Evolutionary conservation across 805 yeast species (phyloP).

Genomic region (Maudiozyma saulgeensis): DNA sequence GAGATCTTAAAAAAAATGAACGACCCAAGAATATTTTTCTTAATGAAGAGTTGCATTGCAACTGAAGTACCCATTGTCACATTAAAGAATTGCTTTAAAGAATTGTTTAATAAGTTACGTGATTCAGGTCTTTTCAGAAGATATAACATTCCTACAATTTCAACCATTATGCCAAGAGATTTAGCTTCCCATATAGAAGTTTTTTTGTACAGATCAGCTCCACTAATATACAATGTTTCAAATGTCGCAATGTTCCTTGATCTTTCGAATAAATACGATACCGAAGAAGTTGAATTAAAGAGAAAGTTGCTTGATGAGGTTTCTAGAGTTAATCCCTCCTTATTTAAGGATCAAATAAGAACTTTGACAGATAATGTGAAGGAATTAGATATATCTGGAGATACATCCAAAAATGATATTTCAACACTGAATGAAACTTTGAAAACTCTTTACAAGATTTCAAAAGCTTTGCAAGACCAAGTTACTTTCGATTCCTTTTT

Average conservation of each 20-base stretch:
- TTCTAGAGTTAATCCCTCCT: slow-evolving; percentile 51
- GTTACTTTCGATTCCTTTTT: slow-evolving; percentile 37
- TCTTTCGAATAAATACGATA: slow-evolving; percentile 19
- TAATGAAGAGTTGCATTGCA: slow-evolving; percentile 45
- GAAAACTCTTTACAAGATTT: slow-evolving; percentile 52
- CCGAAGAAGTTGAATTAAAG: slow-evolving; percentile 27
- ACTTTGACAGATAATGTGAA: slow-evolving; percentile 36
- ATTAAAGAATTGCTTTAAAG: slow-evolving; percentile 52
- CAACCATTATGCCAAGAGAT: slow-evolving; percentile 36
- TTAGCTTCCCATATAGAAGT: slow-evolving; percentile 46
- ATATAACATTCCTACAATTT: slow-evolving; percentile 25
- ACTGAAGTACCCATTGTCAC: slow-evolving; percentile 52
- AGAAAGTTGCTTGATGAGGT: slow-evolving; percentile 50
- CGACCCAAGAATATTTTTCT: slow-evolving; percentile 49
- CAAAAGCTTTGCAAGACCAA: slow-evolving; percentile 40
- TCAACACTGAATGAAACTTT: slow-evolving; percentile 34
- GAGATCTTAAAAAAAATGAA: slow-evolving; percentile 44
- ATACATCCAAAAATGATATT: slow-evolving; percentile 10
- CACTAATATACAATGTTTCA: slow-evolving; percentile 54
- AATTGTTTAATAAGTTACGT: slow-evolving; percentile 44
- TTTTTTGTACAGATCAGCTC: slow-evolving; percentile 51
- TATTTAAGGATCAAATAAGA: slow-evolving; percentile 50
- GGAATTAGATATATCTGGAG: slow-evolving; percentile 8
- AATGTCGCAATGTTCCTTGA: slow-evolving; percentile 48
- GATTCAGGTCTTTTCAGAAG: slow-evolving; percentile 41